Evolutionary conservation across 1,139 yeast species (phyloP), one percentile per base, ranked within the genome.

Genomic region (Meyerozyma sp.): DNA sequence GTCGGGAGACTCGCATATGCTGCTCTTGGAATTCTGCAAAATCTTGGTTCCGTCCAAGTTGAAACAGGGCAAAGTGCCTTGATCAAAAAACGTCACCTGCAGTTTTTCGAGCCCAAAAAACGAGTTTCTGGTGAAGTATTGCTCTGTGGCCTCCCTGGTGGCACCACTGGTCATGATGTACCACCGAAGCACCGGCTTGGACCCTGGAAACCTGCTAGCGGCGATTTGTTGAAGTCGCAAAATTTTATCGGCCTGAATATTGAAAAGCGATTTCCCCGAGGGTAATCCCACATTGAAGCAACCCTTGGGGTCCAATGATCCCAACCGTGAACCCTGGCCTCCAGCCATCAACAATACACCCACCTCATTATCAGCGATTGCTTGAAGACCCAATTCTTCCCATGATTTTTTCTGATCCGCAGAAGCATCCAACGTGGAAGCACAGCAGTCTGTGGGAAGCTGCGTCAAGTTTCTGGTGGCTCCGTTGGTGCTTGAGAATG

Each of bases 121-220:
- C 21, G 72, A 51, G 61, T 89, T 62, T 5, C 68, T 56, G 37
- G 60, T 49, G 62, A 94, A 94, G 55, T 81, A 94, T 0, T 64
- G 52, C 62, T 87, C 90, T n/a, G 97, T 93, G 16, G 82, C 75
- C 2, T 55, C 60, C 51, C 94, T 75, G 1, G 98, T 94, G 32
- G 96, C 95, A n/a, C 80, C 84, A 27, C 95, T 84, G 13, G 98
- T 91, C 98, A 94, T 93, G 51, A 94, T 82, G 62, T 91, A 94
- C 91, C 98, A 87, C 40, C 84, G 83, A 37, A 94, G 71, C 4
- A 55, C 55, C 4, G 70, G 70, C 8, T 42, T 37, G 7, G 66
- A 59, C 8, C 49, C 49, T 4, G 67, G 62, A 26, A 48, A 51
- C 34, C 61, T 57, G 3, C 59, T 54, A 13, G 70, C 64, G 3